phyloP scores from a whole-genome alignment of 2,329 filamentous ascomycete species.

The Triangularia verruculosa region DNA sequence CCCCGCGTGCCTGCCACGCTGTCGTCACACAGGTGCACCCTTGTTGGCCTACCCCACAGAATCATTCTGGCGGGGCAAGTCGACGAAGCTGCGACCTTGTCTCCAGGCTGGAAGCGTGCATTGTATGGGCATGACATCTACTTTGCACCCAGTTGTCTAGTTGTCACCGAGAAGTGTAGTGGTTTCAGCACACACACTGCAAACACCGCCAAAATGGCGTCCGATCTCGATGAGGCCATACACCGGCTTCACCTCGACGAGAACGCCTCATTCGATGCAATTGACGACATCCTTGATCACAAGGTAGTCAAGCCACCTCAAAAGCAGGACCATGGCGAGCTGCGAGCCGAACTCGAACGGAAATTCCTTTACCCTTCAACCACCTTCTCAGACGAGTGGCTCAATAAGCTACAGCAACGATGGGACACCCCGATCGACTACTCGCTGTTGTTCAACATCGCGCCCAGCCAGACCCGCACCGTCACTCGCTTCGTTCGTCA shows the following conservation, averaged over 20 bases:
- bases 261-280: conserved; percentile 34
- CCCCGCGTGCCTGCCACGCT: background rate
- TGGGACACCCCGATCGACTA: conserved; percentile 84
- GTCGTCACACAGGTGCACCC: background rate
- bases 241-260: conserved; percentile 47
- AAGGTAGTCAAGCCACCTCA: conserved; percentile 41
- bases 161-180: background rate
- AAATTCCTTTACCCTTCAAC: conserved; percentile 77
- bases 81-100: background rate
- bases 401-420: conserved; percentile 81
- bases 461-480: conserved; percentile 90
- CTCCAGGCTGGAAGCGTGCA: background rate
- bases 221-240: conserved; percentile 47
- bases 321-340: conserved; percentile 54
- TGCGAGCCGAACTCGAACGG: conserved; percentile 69
- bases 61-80: conserved; percentile 13
- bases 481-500: conserved; percentile 89
- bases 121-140: background rate
- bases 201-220: conserved; percentile 26
- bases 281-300: conserved; percentile 58
- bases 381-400: conserved; percentile 78
- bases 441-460: conserved; percentile 79
- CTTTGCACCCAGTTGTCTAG: background rate
- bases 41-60: background rate
- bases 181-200: background rate